Evolutionary conservation across 345 rosid species (phyloP).

Genomic region (Triadica sebifera): DNA sequence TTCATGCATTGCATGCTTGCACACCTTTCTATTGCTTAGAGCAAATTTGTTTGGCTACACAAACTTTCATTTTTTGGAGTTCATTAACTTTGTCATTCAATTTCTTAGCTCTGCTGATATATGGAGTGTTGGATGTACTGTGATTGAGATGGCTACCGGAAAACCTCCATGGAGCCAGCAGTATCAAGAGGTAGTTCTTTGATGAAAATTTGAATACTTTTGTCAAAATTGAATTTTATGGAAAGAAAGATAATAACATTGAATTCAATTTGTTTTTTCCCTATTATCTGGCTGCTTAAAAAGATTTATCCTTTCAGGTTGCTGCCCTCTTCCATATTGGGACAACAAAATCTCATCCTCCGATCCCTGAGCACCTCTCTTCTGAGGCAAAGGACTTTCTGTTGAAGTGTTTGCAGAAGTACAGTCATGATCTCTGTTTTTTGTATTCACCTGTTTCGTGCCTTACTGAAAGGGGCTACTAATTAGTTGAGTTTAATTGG

Average conservation of each 20-base stretch:
- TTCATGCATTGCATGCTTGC: background rate
- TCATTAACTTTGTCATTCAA: conserved; percentile 22
- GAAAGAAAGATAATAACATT: background rate
- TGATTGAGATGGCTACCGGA: conserved; percentile 39
- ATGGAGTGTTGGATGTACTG: conserved; percentile 38
- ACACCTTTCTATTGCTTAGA: background rate
- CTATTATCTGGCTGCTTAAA: background rate
- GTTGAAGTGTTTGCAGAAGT: conserved; percentile 36
- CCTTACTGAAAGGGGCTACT: background rate
- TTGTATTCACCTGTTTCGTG: background rate
- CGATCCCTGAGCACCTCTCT: conserved; percentile 36
- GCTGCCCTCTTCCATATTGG: conserved; percentile 39
- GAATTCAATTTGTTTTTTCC: background rate
- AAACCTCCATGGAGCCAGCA: conserved; percentile 41
- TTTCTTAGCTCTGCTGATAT: conserved; percentile 34
- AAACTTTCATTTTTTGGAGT: conserved; percentile 4
- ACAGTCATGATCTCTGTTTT: conserved; percentile 7
- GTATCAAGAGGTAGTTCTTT: conserved; percentile 34
- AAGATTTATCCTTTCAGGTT: conserved; percentile 21
- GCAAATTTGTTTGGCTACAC: conserved; percentile 2
- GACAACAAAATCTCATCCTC: conserved; percentile 36
- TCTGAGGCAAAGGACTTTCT: conserved; percentile 33
- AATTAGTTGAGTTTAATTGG: conserved; percentile 1
- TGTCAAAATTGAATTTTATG: conserved; percentile 6
- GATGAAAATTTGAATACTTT: conserved; percentile 14